Evolutionary conservation across 202 grass and related monocot species (phyloP), one percentile per base, ranked within the genome.

Genomic region (Saccharum hybrid): DNA sequence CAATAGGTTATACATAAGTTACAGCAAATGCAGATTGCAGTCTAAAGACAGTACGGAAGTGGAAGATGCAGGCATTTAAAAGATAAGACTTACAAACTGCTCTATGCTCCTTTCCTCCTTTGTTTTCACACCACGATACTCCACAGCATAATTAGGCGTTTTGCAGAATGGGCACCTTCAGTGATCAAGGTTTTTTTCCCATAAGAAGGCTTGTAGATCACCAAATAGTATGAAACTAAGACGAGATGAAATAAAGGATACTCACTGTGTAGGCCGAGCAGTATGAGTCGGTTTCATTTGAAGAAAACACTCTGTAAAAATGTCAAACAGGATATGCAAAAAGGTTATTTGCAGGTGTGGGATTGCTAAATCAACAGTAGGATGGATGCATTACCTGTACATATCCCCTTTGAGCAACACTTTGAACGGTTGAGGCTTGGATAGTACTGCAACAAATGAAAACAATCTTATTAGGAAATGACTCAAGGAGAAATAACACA

Each of bases 91-190:
- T 92, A 99, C 96, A 89, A 96, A 79, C 84, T 94, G 93, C 87
- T 99, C 96, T 89, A 94, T 96, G 89, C 88, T 91, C 85, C 86
- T 99, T 82, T 96, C 96, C 85, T 99, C 96, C 88, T 99, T 96
- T 79, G 96, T 96, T 82, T 96, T 99, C 77, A 96, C 81, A 66
- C 96, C 96, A 13, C 96, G 93, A 86, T 99, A 99, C 80, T 99
- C 93, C 82, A 99, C 96, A 78, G 93, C 91, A 89, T 99, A 99
- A 77, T 86, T 96, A 16, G 96, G 72, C 59, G 91, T 99, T 99
- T 99, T 99, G 85, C 96, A 99, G 74, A 99, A 99, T 61, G 96
- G 96, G 37, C 96, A 99, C 82, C 96, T 99, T 94, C 40, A 87
- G 75, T 68, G 18, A 79, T 96, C 66, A 96, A 94, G 88, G 26